Evolutionary conservation across 805 yeast genomes (phyloP), one percentile per base, ranked within the genome.

Genomic region (Candida manassasensis): DNA sequence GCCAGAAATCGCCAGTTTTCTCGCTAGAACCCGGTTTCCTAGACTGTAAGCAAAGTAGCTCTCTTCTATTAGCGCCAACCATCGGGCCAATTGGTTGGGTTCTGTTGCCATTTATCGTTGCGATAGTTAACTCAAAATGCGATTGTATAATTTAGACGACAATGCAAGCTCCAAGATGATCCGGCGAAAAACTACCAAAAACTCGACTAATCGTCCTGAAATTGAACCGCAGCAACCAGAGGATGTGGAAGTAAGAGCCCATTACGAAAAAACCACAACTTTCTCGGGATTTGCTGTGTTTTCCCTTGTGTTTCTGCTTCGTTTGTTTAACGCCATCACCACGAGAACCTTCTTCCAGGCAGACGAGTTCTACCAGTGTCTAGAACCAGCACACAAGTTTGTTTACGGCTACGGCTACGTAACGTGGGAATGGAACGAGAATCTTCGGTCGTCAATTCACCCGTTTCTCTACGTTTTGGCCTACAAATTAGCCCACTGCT

Each of bases 341-440:
- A 73, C 77, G 4, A 53, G 53, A 37, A 87, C 97, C 0, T 93
- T 78, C 53, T 93, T 93, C 61, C 99, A 93, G 56, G 90, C 98
- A 0, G 99, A 93, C 57, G 99, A 93, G 58, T 93, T 71, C 59
- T 93, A 81, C 79, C 99, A 93, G 59, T 69, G 89, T 0, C 61
- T 93, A 34, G 98, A 93, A 50, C 96, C 96, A 0, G 98, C 97
- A 0, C 96, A 88, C 56, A 38, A 50, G 3, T 61, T 70, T 24
- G 81, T 82, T 0, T 87, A 69, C 54, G 89, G 93, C 2, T 81
- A 80, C 43, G 98, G 98, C 0, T 75, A 77, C 47, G 53, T 78
- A 24, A 87, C 97, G 0, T 93, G 99, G 99, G 99, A 93, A 59
- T 93, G 98, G 98, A 54, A 61, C 16, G 65, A 69, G 32, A 81